Conservation (phyloP, 805 yeast genomes). For the Starmerella geochares region DNA sequence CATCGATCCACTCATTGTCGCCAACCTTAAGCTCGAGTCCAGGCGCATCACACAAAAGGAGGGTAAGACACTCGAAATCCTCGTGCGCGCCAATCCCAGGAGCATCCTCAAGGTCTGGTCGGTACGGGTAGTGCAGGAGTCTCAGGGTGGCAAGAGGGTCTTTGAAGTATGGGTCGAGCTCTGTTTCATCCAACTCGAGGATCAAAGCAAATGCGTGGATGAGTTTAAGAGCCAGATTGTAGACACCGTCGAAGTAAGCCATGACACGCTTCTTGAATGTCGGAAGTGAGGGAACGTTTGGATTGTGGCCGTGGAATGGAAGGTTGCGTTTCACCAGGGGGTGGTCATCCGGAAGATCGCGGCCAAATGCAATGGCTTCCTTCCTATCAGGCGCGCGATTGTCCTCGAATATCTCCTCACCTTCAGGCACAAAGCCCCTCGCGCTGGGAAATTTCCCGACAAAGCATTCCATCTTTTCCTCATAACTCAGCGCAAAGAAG, state of each 20-base stretch:
- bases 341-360: conserved; percentile 21
- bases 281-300: conserved; percentile 44
- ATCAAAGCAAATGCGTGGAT: conserved; percentile 46
- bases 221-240: conserved; percentile 36
- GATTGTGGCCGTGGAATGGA: conserved; percentile 46
- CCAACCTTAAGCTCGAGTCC: conserved; percentile 49
- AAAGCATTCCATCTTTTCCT: conserved; percentile 33
- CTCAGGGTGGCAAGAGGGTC: conserved; percentile 34
- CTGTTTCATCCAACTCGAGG: conserved; percentile 39
- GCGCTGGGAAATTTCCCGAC: conserved; percentile 49
- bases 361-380: conserved; percentile 52
- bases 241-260: conserved; percentile 40
- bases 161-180: conserved; percentile 40
- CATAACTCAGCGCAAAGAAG: conserved; percentile 40
- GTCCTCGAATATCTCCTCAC: conserved; percentile 10
- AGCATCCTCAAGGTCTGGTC: conserved; percentile 27
- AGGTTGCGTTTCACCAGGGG: conserved; percentile 33
- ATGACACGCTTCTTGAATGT: conserved; percentile 37
- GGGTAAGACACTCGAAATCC: conserved; percentile 37
- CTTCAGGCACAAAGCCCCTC: conserved; percentile 23
- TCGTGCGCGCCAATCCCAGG: conserved; percentile 58
- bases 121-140: conserved; percentile 44
- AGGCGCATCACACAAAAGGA: conserved; percentile 45
- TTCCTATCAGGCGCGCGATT: conserved; percentile 41
- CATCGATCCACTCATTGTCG: conserved; percentile 48